A percentile compares a stretch with the other conserved stretches of the same genome.
phyloP scores from a whole-genome alignment of 257 asterid species.

The Prunella vulgaris region DNA sequence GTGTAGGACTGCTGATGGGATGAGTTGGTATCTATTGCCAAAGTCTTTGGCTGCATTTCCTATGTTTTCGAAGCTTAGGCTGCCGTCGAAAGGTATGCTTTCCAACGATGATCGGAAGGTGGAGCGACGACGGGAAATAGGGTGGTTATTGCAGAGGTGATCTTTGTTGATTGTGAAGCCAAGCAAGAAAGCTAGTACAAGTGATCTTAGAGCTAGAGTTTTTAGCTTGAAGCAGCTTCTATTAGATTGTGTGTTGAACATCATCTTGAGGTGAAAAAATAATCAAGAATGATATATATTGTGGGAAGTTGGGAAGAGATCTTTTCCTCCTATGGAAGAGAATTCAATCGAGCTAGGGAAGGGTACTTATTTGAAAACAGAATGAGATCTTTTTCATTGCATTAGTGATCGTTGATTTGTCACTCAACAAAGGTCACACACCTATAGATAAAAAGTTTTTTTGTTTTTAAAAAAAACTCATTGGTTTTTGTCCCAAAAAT shows the following conservation, averaged over 20 bases:
- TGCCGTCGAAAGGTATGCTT: constrained; percentile 45
- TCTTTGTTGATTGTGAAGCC: constrained; percentile 37
- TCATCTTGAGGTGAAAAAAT: constrained; percentile 4
- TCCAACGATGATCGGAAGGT: constrained; percentile 19
- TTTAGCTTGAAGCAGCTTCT: constrained; percentile 31
- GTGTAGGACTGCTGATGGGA: constrained; percentile 55
- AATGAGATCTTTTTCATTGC: not conserved
- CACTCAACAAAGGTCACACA: not conserved
- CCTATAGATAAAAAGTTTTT: too few species aligned
- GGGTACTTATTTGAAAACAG: not conserved
- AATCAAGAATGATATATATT: not conserved
- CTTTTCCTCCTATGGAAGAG: constrained; percentile 6
- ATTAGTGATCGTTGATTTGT: too few species aligned
- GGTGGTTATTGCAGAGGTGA: constrained; percentile 28
- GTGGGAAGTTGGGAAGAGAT: not conserved
- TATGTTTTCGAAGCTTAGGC: constrained; percentile 39
- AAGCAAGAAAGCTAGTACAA: constrained; percentile 34
- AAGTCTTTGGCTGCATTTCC: constrained; percentile 62
- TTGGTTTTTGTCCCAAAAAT: too few species aligned
- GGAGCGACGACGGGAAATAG: constrained; percentile 18
- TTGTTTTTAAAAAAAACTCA: too few species aligned
- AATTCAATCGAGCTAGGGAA: constrained; percentile 43
- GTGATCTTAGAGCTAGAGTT: constrained; percentile 24
- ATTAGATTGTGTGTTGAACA: constrained; percentile 26
- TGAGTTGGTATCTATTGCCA: constrained; percentile 52